These are phyloP conservation scores for Termitomyces sp. DNA, from an alignment of 768 basidiomycete genomes.

Conservation along the genomic window DNA sequence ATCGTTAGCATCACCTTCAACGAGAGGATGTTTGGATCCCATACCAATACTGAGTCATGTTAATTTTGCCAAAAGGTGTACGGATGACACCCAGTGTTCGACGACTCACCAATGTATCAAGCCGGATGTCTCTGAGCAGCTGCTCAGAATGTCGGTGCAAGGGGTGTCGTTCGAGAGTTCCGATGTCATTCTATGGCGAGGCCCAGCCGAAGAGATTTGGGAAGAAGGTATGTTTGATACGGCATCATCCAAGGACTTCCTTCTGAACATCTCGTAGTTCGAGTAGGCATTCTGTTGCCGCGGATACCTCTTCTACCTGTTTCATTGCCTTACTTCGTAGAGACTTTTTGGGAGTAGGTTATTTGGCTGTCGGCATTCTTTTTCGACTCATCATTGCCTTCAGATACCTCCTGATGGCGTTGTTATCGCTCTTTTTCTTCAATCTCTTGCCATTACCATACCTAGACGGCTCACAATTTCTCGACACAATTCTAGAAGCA, in stretches of 20 bases:
- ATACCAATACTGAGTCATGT: constrained; percentile 42
- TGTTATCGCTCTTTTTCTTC: constrained; percentile 78
- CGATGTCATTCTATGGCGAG: constrained; percentile 67
- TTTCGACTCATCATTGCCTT: neutral
- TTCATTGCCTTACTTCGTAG: constrained; percentile 33
- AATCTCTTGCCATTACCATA: constrained; percentile 73
- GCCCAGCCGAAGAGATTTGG: constrained; percentile 60
- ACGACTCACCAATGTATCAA: constrained; percentile 39
- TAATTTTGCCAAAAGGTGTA: constrained; percentile 36
- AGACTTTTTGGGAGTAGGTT: constrained; percentile 57
- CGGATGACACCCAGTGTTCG: constrained; percentile 30
- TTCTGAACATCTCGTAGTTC: constrained; percentile 36
- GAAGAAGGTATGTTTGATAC: constrained; percentile 52
- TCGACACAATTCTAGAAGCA: constrained; percentile 27
- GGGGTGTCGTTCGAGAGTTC: constrained; percentile 17
- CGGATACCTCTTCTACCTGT: constrained; percentile 37
- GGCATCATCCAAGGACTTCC: neutral
- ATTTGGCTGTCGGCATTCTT: neutral
- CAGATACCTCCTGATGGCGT: constrained; percentile 63
- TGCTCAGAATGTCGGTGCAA: constrained; percentile 54
- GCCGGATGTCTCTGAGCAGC: constrained; percentile 44
- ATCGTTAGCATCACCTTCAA: constrained; percentile 21
- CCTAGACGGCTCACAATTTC: constrained; percentile 68
- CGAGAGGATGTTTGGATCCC: constrained; percentile 55
- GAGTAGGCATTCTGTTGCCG: constrained; percentile 46